phyloP scores from a whole-genome alignment of 352 stramenopile species.

The Pythium guiyangense region DNA sequence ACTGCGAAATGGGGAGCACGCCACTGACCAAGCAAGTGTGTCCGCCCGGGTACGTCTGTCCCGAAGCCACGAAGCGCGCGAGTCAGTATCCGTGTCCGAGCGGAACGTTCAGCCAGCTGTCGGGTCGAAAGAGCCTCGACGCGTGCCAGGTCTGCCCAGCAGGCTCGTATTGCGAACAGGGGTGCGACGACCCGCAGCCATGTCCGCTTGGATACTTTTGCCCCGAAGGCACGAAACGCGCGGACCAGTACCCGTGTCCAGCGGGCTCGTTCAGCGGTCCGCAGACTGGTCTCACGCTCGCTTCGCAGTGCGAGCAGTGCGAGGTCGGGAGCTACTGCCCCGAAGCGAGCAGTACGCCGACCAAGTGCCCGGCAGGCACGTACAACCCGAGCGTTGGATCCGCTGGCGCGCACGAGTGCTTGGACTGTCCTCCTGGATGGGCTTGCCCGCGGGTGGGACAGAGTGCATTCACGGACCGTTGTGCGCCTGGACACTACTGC shows the following conservation, averaged over 20 bases:
- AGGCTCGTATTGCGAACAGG: slow-evolving; percentile 65
- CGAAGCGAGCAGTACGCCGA: slow-evolving; percentile 63
- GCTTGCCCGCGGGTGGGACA: slow-evolving; percentile 68
- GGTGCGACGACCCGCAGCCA: slow-evolving; percentile 28
- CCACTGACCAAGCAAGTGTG: slow-evolving; percentile 59
- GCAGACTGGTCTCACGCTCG: slow-evolving; percentile 40
- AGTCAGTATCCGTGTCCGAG: slow-evolving; percentile 81
- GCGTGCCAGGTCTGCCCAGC: slow-evolving; percentile 55
- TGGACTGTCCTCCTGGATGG: slow-evolving; percentile 70
- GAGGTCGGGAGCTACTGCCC: slow-evolving; percentile 81
- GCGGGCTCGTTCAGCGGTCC: slow-evolving; percentile 80
- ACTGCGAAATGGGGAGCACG: slow-evolving; percentile 77
- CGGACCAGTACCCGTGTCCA: slow-evolving; percentile 81
- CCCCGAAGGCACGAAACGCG: slow-evolving; percentile 47
- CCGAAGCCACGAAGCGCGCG: slow-evolving; percentile 52
- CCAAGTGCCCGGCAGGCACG: slow-evolving; percentile 57
- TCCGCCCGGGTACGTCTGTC: slow-evolving; percentile 66
- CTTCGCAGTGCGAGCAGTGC: slow-evolving; percentile 52
- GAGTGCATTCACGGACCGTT: slow-evolving; percentile 55
- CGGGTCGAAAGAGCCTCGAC: slow-evolving; percentile 37
- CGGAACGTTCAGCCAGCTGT: slow-evolving; percentile 75
- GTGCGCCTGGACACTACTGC: slow-evolving; percentile 68
- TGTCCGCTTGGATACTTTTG: slow-evolving; percentile 88
- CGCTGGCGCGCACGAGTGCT: slow-evolving; percentile 51
- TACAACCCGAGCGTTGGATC: slow-evolving; percentile 63